Conservation (phyloP, 1,139 yeast species). For the Saccharomycopsis crataegensis region DNA sequence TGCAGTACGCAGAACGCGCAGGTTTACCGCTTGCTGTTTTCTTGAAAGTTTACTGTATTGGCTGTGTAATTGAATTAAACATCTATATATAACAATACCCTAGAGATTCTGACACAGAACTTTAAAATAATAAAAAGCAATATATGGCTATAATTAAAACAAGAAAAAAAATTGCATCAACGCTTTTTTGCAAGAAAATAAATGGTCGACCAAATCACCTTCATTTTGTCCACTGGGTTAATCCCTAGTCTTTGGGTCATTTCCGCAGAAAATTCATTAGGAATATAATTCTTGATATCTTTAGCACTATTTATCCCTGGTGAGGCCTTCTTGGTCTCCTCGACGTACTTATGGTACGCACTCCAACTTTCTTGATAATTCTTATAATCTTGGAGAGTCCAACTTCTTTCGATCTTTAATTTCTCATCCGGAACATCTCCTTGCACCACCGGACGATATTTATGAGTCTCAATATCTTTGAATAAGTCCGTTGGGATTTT, state of each 20-base stretch:
- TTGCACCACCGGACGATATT: constrained; percentile 31
- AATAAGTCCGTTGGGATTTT: constrained; percentile 37
- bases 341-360: constrained; percentile 62
- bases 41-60: too few species aligned
- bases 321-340: constrained; percentile 11
- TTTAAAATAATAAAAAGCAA: too few species aligned
- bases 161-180: background rate
- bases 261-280: constrained; percentile 27
- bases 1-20: too few species aligned
- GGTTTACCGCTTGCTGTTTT: too few species aligned
- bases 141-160: background rate
- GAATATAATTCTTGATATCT: constrained; percentile 22
- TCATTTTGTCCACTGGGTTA: constrained; percentile 34
- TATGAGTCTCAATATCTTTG: constrained; percentile 34
- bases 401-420: constrained; percentile 34
- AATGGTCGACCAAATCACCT: constrained; percentile 46
- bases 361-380: constrained; percentile 60
- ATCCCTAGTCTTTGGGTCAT: constrained; percentile 34
- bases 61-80: too few species aligned
- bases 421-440: constrained; percentile 27
- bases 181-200: constrained; percentile 33
- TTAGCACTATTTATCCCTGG: constrained; percentile 27
- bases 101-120: too few species aligned
- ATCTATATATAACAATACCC: too few species aligned
- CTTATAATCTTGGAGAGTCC: constrained; percentile 38